These are phyloP conservation scores for Neurospora pannonica DNA, from an alignment of 495 filamentous ascomycete species.

Conservation along the genomic window DNA sequence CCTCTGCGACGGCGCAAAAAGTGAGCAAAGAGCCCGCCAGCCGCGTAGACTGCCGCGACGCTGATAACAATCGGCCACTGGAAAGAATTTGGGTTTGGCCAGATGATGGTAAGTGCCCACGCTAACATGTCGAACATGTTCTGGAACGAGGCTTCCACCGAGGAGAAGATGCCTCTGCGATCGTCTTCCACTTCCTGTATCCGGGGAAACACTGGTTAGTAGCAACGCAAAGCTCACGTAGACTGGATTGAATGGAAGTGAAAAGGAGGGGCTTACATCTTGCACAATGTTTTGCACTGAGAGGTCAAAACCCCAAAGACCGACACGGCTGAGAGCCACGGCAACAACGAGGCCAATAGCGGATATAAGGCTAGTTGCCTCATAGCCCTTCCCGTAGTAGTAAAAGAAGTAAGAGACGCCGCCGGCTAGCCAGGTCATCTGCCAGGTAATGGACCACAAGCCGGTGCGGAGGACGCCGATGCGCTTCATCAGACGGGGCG, in stretches of 20 bases:
- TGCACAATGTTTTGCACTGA: conserved; percentile 56
- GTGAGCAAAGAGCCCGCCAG: conserved; percentile 42
- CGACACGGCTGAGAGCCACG: conserved; percentile 49
- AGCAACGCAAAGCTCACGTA: background rate
- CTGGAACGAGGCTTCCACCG: conserved; percentile 51
- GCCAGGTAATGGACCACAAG: conserved; percentile 57
- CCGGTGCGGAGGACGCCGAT: conserved; percentile 51
- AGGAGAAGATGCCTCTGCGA: conserved; percentile 49
- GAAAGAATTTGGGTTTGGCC: conserved; percentile 48
- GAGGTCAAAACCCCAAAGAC: conserved; percentile 62
- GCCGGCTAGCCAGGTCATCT: conserved; percentile 40
- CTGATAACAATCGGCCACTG: conserved; percentile 51
- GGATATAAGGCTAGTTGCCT: conserved; percentile 17
- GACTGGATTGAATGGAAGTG: background rate
- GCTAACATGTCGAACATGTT: conserved; percentile 58
- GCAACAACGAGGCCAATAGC: conserved; percentile 40
- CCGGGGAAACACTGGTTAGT: background rate
- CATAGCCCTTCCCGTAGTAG: conserved; percentile 6
- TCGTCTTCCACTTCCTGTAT: conserved; percentile 38
- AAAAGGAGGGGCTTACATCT: conserved; percentile 35
- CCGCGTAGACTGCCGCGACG: conserved; percentile 37
- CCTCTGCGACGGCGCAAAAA: conserved; percentile 51
- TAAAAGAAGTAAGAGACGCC: conserved; percentile 37
- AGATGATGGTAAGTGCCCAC: conserved; percentile 52
- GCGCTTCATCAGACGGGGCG: conserved; percentile 38